Base-by-base conservation (phyloP, 805 yeast genomes). In the Pichia gijzeniarum region DNA sequence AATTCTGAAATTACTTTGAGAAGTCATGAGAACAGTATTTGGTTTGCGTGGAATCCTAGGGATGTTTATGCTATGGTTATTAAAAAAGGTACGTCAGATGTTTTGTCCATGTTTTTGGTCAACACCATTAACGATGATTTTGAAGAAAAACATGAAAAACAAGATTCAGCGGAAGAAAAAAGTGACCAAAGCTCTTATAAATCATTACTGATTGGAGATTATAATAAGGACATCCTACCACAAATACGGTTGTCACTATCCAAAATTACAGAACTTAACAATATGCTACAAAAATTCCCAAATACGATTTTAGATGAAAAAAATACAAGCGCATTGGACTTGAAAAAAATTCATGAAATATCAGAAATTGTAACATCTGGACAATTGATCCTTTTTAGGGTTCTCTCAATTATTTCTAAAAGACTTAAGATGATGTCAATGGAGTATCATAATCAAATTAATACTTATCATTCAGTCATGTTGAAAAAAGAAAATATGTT, bases 401-500 rank as follows among this genome's bases (percentile, higher is more conserved):
- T 43, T 9, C 28, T 60, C 16, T 41, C 59, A 0, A 17, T 41
- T 0, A 22, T 58, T 9, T 53, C 52, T 35, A 48, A 44, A 21
- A 52, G 58, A 41, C 40, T 61, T 7, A 32, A 36, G 12, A 33
- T 38, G 12, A 47, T 54, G 52, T 50, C 53, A 18, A 28, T 39
- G 5, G 65, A 63, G 39, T 51, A 56, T 31, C 49, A 51, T 46
- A 49, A 56, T 20, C 67, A 63, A 41, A 53, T 61, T 9, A 48
- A 49, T 18, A 53, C 56, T 0, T 33, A 53, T 22, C 48, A 56
- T 19, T 34, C 37, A 13, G 19, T 54, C 10, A 47, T 42, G 10
- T 18, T 59, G 19, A 45, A 51, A 16, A 50, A 52, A 3, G 48
- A 51, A 16, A 40, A 51, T 14, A 16, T 34, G 19, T 12, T 47